Base-by-base conservation (phyloP, 805 yeast genomes). In the Lipomyces lipofer region DNA sequence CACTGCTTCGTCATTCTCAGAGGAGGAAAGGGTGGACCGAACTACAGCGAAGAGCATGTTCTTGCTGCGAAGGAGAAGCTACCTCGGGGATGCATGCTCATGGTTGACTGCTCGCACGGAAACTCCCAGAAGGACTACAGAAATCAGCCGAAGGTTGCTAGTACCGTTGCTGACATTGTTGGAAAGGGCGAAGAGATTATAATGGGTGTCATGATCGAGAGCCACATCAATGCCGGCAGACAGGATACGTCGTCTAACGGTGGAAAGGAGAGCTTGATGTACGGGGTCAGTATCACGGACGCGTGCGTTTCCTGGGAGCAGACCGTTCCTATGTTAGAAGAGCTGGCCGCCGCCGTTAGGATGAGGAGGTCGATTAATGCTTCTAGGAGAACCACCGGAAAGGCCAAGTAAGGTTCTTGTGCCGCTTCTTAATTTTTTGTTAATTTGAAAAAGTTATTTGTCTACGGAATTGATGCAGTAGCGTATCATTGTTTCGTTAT, bases 71-170 rank as follows among this genome's bases (percentile, higher is more conserved):
- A 89, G 75, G 76, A 71, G 29, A 80, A 81, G 69, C 80, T 88
- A 64, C 64, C 84, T 77, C 54, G 73, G 70, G 72, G 78, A 74
- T 66, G 49, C 19, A 47, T 54, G 10, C 74, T 66, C 57, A 94
- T 94, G 99, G 86, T 94, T 59, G 99, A 94, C 75, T 94, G 97
- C 75, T 91, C 97, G 44, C 99, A 94, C 74, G 99, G 97, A 66
- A 94, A 94, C 78, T 90, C 97, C 35, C 83, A 79, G 73, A 94
- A 94, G 75, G 94, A 94, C 75, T 90, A 81, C 84, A 81, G 83
- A 70, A 94, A 94, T 76, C 99, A 94, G 76, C 97, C 99, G 56
- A 83, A 79, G 71, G 99, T 94, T n/a, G 84, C 89, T 63, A 75
- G 79, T 27, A 82, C 78, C 54, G 94, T 92, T 51, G 89, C 92